Base-by-base conservation (phyloP, 2,329 filamentous ascomycete genomes). In the Sporothrix brasiliensis region DNA sequence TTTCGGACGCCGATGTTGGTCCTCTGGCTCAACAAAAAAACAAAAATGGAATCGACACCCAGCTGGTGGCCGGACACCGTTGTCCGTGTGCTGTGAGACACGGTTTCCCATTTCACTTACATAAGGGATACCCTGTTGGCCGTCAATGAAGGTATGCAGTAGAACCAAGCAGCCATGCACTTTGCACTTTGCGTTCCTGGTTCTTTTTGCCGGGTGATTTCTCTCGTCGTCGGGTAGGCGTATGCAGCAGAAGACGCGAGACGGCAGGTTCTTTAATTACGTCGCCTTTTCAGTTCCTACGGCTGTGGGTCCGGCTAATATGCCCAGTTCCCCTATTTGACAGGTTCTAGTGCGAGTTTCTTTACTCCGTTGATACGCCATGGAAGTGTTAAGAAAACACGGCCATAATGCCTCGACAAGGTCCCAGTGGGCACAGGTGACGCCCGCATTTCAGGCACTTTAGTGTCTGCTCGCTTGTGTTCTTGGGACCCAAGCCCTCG, bases 351-450 rank as follows among this genome's bases (percentile, higher is more conserved):
- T 60, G 56, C 10, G 1, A 39, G 10, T 41, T 41, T 39, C 34
- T 21, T 60, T 21, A 2, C 56, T 58, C 54, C 54, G 54, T n/a
- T 9, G 27, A 58, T 27, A 58, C 54, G 54, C 54, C 30, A 39
- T 39, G n/a, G n/a, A 39, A 16, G 19, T 5, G 5, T 9, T n/a
- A 39, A 19, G 27, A 58, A 16, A 39, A 39, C 27, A 34, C 54
- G 3, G 27, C 27, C 27, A 30, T 30, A 34, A 34, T 34, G 6
- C 34, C 4, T 34, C 34, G 34, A 34, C 4, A 58, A 56, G 27
- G 30, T 58, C 54, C 54, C 54, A 41, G 24, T 24, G 24, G 24
- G 24, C 54, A 39, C 54, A 58, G n/a, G 54, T 19, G 54, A 58
- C 54, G 16, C 16, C 54, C 39, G 54, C 54, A 58, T 19, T 9